A percentile compares a stretch with the other conserved stretches of the same genome.
Evolutionary conservation across 2,329 filamentous ascomycete genomes (phyloP).

Genomic region (Colletotrichum tropicicola): DNA sequence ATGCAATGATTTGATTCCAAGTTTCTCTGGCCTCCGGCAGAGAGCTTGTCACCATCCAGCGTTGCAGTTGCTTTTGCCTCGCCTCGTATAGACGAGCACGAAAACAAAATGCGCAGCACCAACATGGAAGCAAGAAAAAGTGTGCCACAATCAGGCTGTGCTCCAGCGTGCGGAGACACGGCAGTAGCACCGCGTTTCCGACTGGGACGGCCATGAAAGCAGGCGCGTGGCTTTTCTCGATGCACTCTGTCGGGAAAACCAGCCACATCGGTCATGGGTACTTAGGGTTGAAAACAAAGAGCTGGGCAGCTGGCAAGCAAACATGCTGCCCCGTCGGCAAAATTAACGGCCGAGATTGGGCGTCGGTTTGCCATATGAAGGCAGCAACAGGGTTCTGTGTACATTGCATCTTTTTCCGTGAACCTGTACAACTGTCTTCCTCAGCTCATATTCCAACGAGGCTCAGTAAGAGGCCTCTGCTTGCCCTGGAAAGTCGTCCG

Average conservation of each 20-base stretch:
- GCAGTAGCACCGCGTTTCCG: background rate
- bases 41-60: background rate
- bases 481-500: background rate
- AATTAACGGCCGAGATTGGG: background rate
- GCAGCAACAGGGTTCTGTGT: too few relatives aligned
- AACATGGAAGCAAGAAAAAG: background rate
- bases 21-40: background rate
- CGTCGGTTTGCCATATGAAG: background rate
- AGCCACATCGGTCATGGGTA: background rate
- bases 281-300: background rate
- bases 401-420: background rate
- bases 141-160: constrained; percentile 6
- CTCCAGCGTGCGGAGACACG: background rate
- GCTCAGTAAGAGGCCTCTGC: background rate
- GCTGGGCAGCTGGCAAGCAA: background rate
- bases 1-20: background rate
- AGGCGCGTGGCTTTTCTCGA: background rate
- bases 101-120: background rate
- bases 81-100: background rate
- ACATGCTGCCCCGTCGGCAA: background rate
- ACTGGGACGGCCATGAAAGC: background rate
- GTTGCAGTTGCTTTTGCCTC: background rate
- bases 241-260: background rate
- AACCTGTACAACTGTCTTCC: too few relatives aligned
- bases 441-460: too few relatives aligned